Evolutionary conservation across 768 basidiomycete genomes (phyloP).

Genomic region (Clathrus columnatus): DNA sequence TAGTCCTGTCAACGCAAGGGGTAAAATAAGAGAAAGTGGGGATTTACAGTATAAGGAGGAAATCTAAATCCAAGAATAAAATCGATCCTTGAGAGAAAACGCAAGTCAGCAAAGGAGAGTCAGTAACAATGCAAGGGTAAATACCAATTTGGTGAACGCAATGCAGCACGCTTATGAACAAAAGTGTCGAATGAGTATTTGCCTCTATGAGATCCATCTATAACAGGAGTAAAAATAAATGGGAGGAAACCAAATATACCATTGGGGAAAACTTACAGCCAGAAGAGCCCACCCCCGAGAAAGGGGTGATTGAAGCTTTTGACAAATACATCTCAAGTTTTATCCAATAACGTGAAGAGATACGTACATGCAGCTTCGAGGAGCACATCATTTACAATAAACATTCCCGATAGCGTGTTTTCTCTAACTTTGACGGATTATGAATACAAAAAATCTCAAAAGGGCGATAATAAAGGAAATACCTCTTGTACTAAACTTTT

Average conservation of each 20-base stretch:
- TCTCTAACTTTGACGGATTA: slow-evolving; percentile 15
- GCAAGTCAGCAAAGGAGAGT: not conserved
- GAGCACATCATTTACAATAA: slow-evolving; percentile 21
- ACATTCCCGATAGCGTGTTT: slow-evolving; percentile 19
- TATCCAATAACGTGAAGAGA: not conserved
- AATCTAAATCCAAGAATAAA: slow-evolving; percentile 1
- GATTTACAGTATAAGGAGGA: slow-evolving; percentile 7
- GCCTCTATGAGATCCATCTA: slow-evolving; percentile 19
- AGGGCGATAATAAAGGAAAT: not conserved
- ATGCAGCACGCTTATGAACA: slow-evolving; percentile 15
- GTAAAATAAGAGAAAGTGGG: not conserved
- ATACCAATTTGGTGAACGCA: slow-evolving; percentile 11
- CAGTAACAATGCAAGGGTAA: not conserved
- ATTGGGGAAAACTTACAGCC: slow-evolving; percentile 13
- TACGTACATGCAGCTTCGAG: slow-evolving; percentile 12
- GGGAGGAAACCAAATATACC: not conserved
- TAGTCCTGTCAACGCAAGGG: not conserved
- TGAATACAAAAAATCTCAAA: not conserved
- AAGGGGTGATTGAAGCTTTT: slow-evolving; percentile 11
- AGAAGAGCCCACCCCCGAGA: slow-evolving; percentile 14
- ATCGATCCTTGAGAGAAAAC: slow-evolving; percentile 4
- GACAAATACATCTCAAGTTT: not conserved
- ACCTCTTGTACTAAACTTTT: slow-evolving; percentile 21
- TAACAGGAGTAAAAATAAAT: not conserved
- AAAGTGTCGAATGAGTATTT: slow-evolving; percentile 21